Evolutionary conservation across 2,329 filamentous ascomycete species (phyloP), one percentile per base, ranked within the genome.

Genomic region (Microsporum audouinii): DNA sequence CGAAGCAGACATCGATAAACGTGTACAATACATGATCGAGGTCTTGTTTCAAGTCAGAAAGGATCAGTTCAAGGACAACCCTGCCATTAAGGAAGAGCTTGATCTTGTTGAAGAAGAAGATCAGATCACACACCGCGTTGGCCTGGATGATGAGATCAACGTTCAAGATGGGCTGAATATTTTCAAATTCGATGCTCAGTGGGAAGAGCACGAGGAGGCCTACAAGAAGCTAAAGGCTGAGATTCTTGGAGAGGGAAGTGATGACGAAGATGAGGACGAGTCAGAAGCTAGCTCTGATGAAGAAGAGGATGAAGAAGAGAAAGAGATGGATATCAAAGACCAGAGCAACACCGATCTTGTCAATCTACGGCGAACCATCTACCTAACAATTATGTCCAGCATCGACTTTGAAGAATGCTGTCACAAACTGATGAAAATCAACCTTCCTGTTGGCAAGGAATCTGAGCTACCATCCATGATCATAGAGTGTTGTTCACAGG

Each of bases 21-120:
- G 94, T 65, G 91, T 92, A n/a, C 94, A 99, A 76, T 99, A 97
- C 76, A 96, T 96, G 89, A 92, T 99, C 61, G 94, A 99, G 73
- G 94, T 97, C 4, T 77, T 99, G 49, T 99, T 99, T 73, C 91
- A 99, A 76, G 88, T 96, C 61, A 84, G 94, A 65, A 96, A 96
- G 75, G 92, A 97, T 76, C 88, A 88, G 69, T 99, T 95, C 80
- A 96, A 96, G 78, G 91, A 97, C 69, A 91, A 97, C 69, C 90
- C 87, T 17, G 87, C 91, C 0, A 79, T 97, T 68, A 91, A 86
- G 73, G 91, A 96, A 71, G 94, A 99, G 72, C 78, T 99, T 61
- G 94, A 99, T 74, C 75, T 99, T 53, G 89, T 99, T 6, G 92
- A 97, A 75, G 94, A 99, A 75, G 92, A 97, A 73, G 94, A 99